Base-by-base conservation (phyloP, 1,284 basidiomycete species). In the Ceratobasidium sp. region DNA sequence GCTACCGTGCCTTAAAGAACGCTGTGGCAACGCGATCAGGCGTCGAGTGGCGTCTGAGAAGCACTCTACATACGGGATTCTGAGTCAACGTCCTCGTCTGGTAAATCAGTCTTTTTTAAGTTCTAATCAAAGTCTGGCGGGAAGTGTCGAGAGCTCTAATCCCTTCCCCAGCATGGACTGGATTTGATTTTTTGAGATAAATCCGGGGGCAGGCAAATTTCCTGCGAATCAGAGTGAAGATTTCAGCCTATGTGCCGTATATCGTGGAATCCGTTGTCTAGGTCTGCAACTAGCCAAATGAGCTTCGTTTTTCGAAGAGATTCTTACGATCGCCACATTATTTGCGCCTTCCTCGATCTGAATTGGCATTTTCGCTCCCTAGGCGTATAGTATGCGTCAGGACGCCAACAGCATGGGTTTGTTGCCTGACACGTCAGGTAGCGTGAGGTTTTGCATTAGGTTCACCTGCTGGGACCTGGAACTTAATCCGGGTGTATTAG, bases 1-100 rank as follows among this genome's bases (percentile, higher is more conserved):
- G 28, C n/a, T 32, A 65, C 46, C 48, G 36, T 65, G 48, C 36
- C 62, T 52, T 12, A n/a, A 23, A 18, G 28, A 65, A 62, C 45
- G 43, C 18, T 45, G 14, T 43, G 21, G 39, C 41, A 43, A 34
- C 53, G 18, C 32, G 16, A 55, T 32, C 53, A n/a, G 4, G 28
- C 53, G 53, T n/a, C 18, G 43, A 45, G 43, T 45, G 43, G 43
- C 43, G 43, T 18, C 52, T 18, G 8, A 10, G n/a, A 30, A 34
- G 30, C 30, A 18, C 43, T 55, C 18, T 10, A n/a, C 32, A 55
- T 10, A 16, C 21, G 30, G 8, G 30, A 16, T 26, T 55, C 53
- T n/a, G 53, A 55, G 53, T 21, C 32, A 55, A 55, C 30, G 9
- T 12, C 16, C 21, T 34, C 32, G 32, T 36, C 12, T 10, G 41